Conservation (phyloP, 768 basidiomycete species). For the Lyophyllum semitale region DNA sequence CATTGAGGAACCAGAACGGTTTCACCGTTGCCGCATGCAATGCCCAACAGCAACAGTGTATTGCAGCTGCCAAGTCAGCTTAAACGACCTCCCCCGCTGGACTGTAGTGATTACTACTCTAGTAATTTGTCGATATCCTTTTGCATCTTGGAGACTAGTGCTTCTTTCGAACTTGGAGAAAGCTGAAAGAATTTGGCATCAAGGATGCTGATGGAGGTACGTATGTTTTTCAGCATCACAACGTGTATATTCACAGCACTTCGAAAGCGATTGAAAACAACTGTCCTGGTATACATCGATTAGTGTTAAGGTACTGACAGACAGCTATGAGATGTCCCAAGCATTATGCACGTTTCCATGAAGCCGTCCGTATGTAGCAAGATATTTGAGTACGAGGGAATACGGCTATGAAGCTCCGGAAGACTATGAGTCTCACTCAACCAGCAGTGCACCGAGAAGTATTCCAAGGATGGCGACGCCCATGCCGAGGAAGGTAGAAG, state of each 20-base stretch:
- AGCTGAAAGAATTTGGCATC: not conserved
- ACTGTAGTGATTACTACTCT: constrained; percentile 2
- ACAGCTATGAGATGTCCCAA: no score
- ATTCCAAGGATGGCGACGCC: constrained; percentile 9
- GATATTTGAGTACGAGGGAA: not conserved
- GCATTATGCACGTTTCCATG: no score
- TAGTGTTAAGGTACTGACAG: no score
- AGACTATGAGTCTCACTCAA: constrained; percentile 2
- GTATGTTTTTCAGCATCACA: no score
- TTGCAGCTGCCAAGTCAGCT: constrained; percentile 23
- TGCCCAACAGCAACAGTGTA: constrained; percentile 44
- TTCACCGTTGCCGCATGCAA: constrained; percentile 50
- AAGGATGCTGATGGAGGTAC: no score
- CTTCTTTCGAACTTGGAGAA: not conserved
- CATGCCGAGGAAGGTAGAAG: constrained; percentile 4
- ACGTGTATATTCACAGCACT: no score
- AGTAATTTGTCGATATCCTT: constrained; percentile 16
- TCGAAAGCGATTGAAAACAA: no score
- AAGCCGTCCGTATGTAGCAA: no score
- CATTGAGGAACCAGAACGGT: constrained; percentile 45
- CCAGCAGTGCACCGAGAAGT: constrained; percentile 6
- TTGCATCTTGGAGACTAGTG: not conserved
- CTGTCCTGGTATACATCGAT: no score
- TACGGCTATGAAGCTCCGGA: not conserved
- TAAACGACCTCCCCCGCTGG: constrained; percentile 1